These are phyloP conservation scores for Microsporum audouinii DNA, from an alignment of 2,329 filamentous ascomycete species.

Conservation along the genomic window DNA sequence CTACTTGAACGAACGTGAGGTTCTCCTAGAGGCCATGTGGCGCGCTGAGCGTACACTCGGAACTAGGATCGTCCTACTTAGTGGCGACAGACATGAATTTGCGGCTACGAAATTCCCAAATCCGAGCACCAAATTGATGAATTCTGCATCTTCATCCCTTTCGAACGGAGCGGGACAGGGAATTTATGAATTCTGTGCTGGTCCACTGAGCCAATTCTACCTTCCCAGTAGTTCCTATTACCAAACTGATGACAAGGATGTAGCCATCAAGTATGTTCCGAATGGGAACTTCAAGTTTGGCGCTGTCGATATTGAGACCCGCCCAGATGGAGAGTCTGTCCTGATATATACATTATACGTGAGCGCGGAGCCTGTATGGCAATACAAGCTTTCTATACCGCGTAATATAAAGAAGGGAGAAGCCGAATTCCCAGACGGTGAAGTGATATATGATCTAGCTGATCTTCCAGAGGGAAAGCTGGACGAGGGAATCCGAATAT, in stretches of 20 bases:
- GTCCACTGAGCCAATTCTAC: constrained; percentile 88
- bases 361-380: constrained; percentile 71
- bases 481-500: background rate
- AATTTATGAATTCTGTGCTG: constrained; percentile 81
- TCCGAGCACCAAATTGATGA: constrained; percentile 18
- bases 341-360: constrained; percentile 73
- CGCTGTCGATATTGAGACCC: constrained; percentile 63
- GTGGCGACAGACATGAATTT: constrained; percentile 93
- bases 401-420: constrained; percentile 13
- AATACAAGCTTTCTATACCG: constrained; percentile 32
- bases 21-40: constrained; percentile 86
- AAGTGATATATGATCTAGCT: constrained; percentile 24
- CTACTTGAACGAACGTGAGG: constrained; percentile 67
- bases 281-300: constrained; percentile 85
- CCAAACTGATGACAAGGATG: constrained; percentile 70
- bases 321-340: constrained; percentile 44
- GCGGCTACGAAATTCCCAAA: constrained; percentile 68
- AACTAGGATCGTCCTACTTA: constrained; percentile 69
- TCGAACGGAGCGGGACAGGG: constrained; percentile 24
- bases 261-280: constrained; percentile 70
- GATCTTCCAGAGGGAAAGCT: background rate
- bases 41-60: constrained; percentile 59
- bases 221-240: constrained; percentile 72
- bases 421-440: constrained; percentile 21
- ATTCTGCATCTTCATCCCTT: constrained; percentile 12